A percentile compares a stretch with the other conserved stretches of the same genome.
These are phyloP conservation scores for Torulaspora gathmanii DNA, from an alignment of 805 yeast species.

Conservation along the genomic window DNA sequence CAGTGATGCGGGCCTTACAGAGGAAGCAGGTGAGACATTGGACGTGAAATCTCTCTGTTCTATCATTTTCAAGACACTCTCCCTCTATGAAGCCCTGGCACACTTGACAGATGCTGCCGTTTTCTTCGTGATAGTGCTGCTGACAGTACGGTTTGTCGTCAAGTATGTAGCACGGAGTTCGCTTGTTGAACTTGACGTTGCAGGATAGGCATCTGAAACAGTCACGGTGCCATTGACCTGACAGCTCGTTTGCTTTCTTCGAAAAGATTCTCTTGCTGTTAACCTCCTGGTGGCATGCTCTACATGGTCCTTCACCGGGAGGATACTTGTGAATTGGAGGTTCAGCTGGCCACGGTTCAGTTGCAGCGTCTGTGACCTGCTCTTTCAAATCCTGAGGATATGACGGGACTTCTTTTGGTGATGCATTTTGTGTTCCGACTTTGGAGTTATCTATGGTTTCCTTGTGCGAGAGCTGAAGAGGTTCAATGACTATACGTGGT, in stretches of 20 bases:
- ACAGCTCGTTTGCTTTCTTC: constrained; percentile 65
- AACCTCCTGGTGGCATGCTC: constrained; percentile 60
- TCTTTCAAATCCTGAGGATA: not conserved
- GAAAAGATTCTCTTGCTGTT: constrained; percentile 68
- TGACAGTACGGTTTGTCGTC: constrained; percentile 81
- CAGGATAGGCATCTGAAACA: constrained; percentile 80
- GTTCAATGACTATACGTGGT: constrained; percentile 1
- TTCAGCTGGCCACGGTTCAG: not conserved
- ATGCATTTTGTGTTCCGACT: not conserved
- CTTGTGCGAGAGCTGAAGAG: constrained; percentile 9
- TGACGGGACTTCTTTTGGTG: not conserved
- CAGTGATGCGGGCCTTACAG: constrained; percentile 49
- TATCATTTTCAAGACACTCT: constrained; percentile 75
- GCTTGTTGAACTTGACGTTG: constrained; percentile 50
- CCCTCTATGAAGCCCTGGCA: constrained; percentile 86
- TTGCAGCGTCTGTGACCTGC: not conserved
- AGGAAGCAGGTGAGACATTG: constrained; percentile 64
- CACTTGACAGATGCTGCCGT: constrained; percentile 65
- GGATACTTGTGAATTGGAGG: constrained; percentile 29
- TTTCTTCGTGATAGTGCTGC: constrained; percentile 65
- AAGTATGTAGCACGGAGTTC: constrained; percentile 67
- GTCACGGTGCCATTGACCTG: constrained; percentile 90
- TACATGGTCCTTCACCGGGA: constrained; percentile 78
- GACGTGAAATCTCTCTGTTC: constrained; percentile 67
- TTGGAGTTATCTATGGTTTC: not conserved